phyloP scores from a whole-genome alignment of 1,139 yeast genomes.

The Nakaseomyces sp. region DNA sequence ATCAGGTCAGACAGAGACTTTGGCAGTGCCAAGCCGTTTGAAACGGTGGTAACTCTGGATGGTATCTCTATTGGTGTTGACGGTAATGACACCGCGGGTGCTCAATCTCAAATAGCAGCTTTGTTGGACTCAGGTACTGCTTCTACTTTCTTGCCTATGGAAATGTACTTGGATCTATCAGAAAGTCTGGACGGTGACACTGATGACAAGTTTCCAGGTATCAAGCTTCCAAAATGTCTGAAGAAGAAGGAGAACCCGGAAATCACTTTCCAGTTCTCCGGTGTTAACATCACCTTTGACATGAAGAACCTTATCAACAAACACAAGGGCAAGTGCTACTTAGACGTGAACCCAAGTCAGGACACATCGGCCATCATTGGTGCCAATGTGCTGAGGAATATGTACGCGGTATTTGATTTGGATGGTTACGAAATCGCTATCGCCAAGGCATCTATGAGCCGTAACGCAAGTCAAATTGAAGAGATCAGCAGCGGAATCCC shows the following conservation, averaged over 20 bases:
- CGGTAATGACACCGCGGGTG: conserved; percentile 20
- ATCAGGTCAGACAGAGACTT: conserved; percentile 27
- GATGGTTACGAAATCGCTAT: conserved; percentile 55
- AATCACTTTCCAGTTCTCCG: conserved; percentile 44
- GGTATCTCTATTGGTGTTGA: conserved; percentile 32
- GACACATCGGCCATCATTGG: conserved; percentile 42
- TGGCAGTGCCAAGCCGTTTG: conserved; percentile 21
- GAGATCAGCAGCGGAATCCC: conserved; percentile 38
- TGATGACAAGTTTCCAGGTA: conserved; percentile 22
- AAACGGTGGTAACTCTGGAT: conserved; percentile 28
- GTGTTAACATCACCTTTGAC: conserved; percentile 41
- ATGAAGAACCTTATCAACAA: conserved; percentile 33
- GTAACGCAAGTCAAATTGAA: conserved; percentile 32
- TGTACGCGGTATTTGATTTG: conserved; percentile 70
- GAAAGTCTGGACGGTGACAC: conserved; percentile 34
- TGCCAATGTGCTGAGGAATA: conserved; percentile 61
- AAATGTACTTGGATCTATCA: conserved; percentile 35
- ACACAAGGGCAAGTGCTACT: conserved; percentile 27
- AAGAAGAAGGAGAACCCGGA: conserved; percentile 18
- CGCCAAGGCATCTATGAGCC: conserved; percentile 48
- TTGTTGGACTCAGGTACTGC: conserved; percentile 65
- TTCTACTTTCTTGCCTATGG: conserved; percentile 43
- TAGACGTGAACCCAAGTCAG: conserved; percentile 29
- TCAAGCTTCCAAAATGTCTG: conserved; percentile 22
- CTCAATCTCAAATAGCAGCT: conserved; percentile 33